These are phyloP conservation scores for Tetrahymena elliotti DNA, from an alignment of 73 alveolate species.

Conservation along the genomic window DNA sequence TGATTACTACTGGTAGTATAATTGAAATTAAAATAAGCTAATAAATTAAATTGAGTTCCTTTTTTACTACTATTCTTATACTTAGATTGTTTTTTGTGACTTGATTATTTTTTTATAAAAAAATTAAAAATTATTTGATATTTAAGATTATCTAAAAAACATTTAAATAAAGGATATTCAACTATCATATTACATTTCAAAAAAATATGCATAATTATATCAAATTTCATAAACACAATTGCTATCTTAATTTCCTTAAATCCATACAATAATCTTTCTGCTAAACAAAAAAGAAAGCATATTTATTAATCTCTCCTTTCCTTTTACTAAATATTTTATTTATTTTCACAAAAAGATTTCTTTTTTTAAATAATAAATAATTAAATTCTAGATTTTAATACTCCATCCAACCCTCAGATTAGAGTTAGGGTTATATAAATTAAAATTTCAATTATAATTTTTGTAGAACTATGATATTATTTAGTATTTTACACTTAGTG, in stretches of 20 bases:
- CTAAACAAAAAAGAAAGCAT: neutral
- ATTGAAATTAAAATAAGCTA: neutral
- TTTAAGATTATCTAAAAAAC: neutral
- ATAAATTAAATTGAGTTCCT: neutral
- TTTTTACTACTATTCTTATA: neutral
- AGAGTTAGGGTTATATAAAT: no score
- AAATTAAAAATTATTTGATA: neutral
- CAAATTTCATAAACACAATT: neutral
- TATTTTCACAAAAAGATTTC: neutral
- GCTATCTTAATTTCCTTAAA: no score
- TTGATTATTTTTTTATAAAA: neutral
- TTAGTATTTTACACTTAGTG: neutral
- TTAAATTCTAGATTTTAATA: neutral
- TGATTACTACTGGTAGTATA: neutral
- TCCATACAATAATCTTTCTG: neutral
- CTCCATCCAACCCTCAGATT: neutral
- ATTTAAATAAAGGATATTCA: neutral
- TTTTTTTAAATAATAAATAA: no score
- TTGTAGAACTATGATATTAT: no score
- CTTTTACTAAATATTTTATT: neutral
- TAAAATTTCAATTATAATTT: no score
- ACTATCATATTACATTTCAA: neutral
- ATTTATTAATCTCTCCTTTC: no score
- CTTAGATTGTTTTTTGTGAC: neutral
- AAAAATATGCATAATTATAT: neutral